Conservation (phyloP, 805 yeast species). For the Pichia nanzhaoensis region DNA sequence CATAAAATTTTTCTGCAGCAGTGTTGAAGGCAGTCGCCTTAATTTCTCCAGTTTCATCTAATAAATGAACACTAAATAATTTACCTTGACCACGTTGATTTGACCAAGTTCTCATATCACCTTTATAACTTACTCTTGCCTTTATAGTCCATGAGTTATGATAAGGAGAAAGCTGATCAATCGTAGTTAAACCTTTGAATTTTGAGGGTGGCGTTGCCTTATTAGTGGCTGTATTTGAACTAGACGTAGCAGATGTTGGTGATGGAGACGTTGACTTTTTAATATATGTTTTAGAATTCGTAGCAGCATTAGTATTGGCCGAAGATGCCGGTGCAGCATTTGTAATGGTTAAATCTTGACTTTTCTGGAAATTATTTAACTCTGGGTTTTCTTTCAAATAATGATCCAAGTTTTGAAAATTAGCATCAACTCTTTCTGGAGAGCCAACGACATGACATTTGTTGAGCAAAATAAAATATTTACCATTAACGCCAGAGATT, state of each 20-base stretch:
- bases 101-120: slow-evolving; percentile 83
- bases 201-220: slow-evolving; percentile 5
- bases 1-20: slow-evolving; percentile 71
- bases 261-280: neutral
- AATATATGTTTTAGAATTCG: neutral
- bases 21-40: slow-evolving; percentile 93
- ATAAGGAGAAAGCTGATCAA: slow-evolving; percentile 86
- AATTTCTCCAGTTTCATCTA: slow-evolving; percentile 95
- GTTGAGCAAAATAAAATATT: slow-evolving; percentile 26
- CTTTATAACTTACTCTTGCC: slow-evolving; percentile 84
- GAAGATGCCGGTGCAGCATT: neutral
- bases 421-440: slow-evolving; percentile 23
- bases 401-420: slow-evolving; percentile 37
- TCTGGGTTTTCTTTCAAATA: slow-evolving; percentile 55
- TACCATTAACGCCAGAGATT: slow-evolving; percentile 23
- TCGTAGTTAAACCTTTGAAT: slow-evolving; percentile 50
- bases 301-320: no score
- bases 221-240: no score
- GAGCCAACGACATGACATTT: slow-evolving; percentile 29
- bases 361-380: slow-evolving; percentile 32
- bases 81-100: slow-evolving; percentile 85
- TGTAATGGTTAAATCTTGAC: slow-evolving; percentile 5
- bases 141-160: slow-evolving; percentile 88
- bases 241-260: slow-evolving; percentile 7
- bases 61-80: slow-evolving; percentile 76